Evolutionary conservation across 306 rosid genomes (phyloP).

Genomic region (Quercus glauca): DNA sequence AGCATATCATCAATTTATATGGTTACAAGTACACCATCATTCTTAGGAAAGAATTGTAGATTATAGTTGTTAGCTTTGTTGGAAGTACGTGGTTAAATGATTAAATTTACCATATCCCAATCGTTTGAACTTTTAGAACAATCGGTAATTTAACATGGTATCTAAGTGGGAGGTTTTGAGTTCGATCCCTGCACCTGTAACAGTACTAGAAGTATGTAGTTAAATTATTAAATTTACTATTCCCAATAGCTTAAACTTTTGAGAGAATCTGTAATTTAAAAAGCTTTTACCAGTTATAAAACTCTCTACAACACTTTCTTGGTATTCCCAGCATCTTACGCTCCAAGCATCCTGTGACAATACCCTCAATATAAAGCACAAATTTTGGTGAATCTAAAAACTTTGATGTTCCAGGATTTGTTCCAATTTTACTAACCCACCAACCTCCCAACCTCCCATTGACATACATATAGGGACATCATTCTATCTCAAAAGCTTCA

Average conservation of each 20-base stretch:
- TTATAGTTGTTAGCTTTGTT: background rate
- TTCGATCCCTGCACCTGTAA: too few relatives aligned
- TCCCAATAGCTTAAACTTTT: too few relatives aligned
- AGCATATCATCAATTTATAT: background rate
- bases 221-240: too few relatives aligned
- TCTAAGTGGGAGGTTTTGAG: too few relatives aligned
- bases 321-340: background rate
- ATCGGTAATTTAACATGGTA: too few relatives aligned
- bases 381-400: background rate
- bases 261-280: too few relatives aligned
- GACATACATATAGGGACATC: too few relatives aligned
- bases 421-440: background rate
- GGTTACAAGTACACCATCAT: background rate
- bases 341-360: background rate
- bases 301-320: background rate
- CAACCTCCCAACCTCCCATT: too few relatives aligned
- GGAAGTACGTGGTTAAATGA: too few relatives aligned
- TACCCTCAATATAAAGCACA: background rate
- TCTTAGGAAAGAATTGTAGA: background rate
- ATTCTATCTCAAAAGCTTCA: too few relatives aligned
- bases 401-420: background rate
- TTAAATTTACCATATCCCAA: too few relatives aligned
- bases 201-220: too few relatives aligned
- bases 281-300: background rate
- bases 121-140: accelerated